phyloP scores from a whole-genome alignment of 1,284 basidiomycete species.

The Tylopilus sp. region DNA sequence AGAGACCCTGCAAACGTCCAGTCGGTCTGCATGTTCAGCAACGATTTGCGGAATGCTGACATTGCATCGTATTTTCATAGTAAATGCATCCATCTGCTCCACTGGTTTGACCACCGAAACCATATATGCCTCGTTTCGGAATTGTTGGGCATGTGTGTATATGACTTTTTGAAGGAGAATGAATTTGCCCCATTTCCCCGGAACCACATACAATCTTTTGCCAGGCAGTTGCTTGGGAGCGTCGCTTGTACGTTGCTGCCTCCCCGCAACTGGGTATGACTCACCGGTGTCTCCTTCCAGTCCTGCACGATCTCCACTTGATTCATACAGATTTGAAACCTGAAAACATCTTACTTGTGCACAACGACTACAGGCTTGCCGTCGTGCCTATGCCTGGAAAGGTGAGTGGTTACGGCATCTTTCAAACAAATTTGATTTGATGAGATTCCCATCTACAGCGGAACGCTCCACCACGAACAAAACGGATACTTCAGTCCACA shows the following conservation, averaged over 20 bases:
- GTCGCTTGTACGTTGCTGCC: conserved; percentile 75
- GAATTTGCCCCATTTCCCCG: conserved; percentile 95
- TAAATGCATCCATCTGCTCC: conserved; percentile 95
- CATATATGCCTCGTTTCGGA: conserved; percentile 98
- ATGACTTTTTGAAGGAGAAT: conserved; percentile 99
- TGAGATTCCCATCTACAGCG: conserved; percentile 41
- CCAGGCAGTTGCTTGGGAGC: conserved; percentile 85
- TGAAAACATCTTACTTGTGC: conserved; percentile 93
- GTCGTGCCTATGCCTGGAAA: conserved; percentile 56
- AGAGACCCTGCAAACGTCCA: conserved; percentile 86
- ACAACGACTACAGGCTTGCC: conserved; percentile 68
- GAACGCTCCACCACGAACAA: conserved; percentile 54
- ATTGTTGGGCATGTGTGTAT: conserved; percentile 94
- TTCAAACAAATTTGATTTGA: conserved; percentile 8
- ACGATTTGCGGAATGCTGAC: conserved; percentile 11
- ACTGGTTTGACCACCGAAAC: conserved; percentile 95
- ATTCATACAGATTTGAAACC: conserved; percentile 99
- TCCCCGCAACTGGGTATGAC: conserved; percentile 6
- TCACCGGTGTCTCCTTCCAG: conserved; percentile 40
- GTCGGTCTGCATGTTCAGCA: conserved; percentile 48
- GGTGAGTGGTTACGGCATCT: conserved; percentile 35
- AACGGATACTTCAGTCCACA: conserved; percentile 79
- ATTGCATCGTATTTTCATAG: conserved; percentile 41
- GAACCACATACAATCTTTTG: conserved; percentile 94
- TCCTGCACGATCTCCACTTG: conserved; percentile 86